Percentiles rank a stretch among this genome's conserved stretches.
Conservation (phyloP, 768 basidiomycete species). For the Rhizopogon sp. region DNA sequence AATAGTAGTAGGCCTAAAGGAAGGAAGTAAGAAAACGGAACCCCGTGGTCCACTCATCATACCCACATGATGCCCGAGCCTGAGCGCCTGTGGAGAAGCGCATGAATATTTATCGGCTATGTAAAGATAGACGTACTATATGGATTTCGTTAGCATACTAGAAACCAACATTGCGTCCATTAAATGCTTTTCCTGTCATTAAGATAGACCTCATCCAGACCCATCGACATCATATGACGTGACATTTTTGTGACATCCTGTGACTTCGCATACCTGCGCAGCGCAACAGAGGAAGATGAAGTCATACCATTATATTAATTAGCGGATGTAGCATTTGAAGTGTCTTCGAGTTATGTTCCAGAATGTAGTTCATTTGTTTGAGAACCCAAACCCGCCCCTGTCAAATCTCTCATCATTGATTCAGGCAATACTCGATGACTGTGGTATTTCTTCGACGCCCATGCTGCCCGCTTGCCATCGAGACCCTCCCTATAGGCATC, state of each 20-base stretch:
- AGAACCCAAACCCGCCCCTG: background rate
- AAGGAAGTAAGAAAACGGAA: background rate
- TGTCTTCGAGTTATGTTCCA: too few relatives aligned
- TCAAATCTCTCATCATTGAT: background rate
- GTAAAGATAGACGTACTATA: background rate
- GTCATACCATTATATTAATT: too few relatives aligned
- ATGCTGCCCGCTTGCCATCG: conserved; percentile 11
- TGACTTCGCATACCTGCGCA: too few relatives aligned
- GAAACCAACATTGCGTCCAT: too few relatives aligned
- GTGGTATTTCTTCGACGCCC: conserved; percentile 17
- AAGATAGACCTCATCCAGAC: too few relatives aligned
- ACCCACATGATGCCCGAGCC: background rate
- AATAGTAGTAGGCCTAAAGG: background rate
- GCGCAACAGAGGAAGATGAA: too few relatives aligned
- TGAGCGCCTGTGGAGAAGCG: background rate
- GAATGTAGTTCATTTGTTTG: too few relatives aligned
- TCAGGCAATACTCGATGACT: conserved; percentile 8
- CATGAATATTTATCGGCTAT: background rate
- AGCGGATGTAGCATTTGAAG: too few relatives aligned
- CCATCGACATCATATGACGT: too few relatives aligned
- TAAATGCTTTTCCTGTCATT: background rate
- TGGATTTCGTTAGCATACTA: too few relatives aligned
- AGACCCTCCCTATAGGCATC: conserved; percentile 14
- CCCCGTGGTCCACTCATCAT: background rate
- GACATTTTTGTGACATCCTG: too few relatives aligned